Base-by-base conservation (phyloP, 139 green algal genomes). In the Chlorella sp. region DNA sequence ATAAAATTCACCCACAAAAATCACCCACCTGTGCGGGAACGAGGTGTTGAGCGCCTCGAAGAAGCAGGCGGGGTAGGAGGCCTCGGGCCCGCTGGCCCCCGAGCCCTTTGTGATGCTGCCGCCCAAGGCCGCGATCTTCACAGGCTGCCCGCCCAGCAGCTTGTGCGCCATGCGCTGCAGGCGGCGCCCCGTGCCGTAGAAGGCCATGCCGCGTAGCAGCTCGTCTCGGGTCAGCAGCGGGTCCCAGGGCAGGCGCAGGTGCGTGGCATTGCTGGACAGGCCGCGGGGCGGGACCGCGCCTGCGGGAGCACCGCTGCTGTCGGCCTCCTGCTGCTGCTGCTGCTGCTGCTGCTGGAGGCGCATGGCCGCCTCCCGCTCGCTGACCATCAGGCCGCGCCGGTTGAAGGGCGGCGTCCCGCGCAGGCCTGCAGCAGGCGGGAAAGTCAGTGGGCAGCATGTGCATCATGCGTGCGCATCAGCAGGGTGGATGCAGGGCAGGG, bases 11-110 rank as follows among this genome's bases (percentile, higher is more conserved):
- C 5, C 24, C 44, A 43, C 0, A 5, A 40, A 38, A 8, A 1
- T 28, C n/a, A 20, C 60, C n/a, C 43, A 84, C 79, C 48, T 76
- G 79, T 84, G 46, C 14, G 79, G 79, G 64, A 84, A 84, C 20
- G 48, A 67, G 43, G 62, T 9, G 9, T 30, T 40, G 64, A 84
- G 46, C 43, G 75, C 75, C 43, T 84, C 32, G 26, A 84, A 84
- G 64, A 84, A 73, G 44, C 64, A 64, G 17, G 43, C 34, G 22
- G 64, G 64, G 79, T 84, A 84, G 32, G 64, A 34, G 7, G 43
- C 43, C 22, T 76, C 64, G 0, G 46, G 56, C 1, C 43, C 43
- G 20, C 64, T 64, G 30, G 41, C 22, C 43, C 79, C 79, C 34
- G 51, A 58, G 1, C 79, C 79, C 20, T 65, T 65, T 24, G 76